phyloP scores from a whole-genome alignment of 2,329 filamentous ascomycete genomes.

The Exophiala alcalophila region DNA sequence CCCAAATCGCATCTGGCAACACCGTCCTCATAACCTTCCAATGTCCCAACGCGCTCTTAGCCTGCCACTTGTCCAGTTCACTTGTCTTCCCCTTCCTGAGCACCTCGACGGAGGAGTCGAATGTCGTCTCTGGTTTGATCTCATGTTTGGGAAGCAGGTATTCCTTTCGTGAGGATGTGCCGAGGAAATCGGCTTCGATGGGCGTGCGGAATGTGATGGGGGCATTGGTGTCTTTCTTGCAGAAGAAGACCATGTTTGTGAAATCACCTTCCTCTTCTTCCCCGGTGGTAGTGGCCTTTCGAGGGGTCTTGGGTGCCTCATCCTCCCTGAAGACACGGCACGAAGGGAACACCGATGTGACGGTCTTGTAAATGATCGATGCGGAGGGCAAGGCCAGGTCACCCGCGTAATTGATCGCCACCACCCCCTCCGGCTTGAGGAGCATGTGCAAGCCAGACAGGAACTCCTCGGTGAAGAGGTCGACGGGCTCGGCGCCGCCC shows the following conservation, averaged over 20 bases:
- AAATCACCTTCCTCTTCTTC: constrained; percentile 62
- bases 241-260: constrained; percentile 96
- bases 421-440: constrained; percentile 72
- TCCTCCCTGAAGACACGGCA: constrained; percentile 89
- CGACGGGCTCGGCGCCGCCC: constrained; percentile 84
- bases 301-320: constrained; percentile 47
- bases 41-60: constrained; percentile 74
- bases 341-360: constrained; percentile 75
- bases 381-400: constrained; percentile 76
- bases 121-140: constrained; percentile 52
- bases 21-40: constrained; percentile 91
- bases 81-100: constrained; percentile 63
- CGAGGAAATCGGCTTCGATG: constrained; percentile 63
- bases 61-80: constrained; percentile 68
- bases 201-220: constrained; percentile 66
- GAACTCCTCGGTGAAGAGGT: constrained; percentile 85
- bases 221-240: constrained; percentile 60
- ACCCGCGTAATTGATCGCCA: constrained; percentile 96
- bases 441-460: constrained; percentile 67
- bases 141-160: constrained; percentile 73
- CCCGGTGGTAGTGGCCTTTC: too few relatives aligned
- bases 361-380: constrained; percentile 75
- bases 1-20: constrained; percentile 75
- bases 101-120: constrained; percentile 50
- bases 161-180: constrained; percentile 65